Conservation (phyloP, 169 alveolate species). For the Plasmodium fragile region DNA sequence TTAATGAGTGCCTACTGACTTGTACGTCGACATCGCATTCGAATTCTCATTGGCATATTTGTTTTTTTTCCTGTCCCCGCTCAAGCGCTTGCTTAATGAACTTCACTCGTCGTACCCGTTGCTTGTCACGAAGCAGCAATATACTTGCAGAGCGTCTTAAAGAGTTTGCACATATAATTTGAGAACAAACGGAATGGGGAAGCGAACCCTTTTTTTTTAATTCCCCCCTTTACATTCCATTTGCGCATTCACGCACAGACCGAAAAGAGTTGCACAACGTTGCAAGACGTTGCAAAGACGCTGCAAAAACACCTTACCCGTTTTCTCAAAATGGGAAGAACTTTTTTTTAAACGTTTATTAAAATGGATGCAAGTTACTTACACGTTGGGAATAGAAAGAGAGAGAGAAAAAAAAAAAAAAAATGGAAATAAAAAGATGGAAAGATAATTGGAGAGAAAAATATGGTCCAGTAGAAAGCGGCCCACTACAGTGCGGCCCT, state of each 20-base stretch:
- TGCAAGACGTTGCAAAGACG: neutral
- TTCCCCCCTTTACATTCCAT: too few species aligned
- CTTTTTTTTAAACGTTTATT: neutral
- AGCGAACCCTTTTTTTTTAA: neutral
- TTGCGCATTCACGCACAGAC: neutral
- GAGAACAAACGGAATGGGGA: neutral
- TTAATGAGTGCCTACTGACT: neutral
- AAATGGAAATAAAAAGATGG: neutral
- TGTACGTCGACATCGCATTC: neutral
- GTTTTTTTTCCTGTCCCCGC: neutral
- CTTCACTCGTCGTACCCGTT: neutral
- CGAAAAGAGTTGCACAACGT: neutral
- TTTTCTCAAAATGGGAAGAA: neutral
- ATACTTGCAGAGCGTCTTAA: neutral
- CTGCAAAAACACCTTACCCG: neutral
- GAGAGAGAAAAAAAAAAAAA: neutral
- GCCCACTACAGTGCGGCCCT: neutral
- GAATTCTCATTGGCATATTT: neutral
- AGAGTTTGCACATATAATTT: neutral
- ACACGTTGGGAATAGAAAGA: neutral
- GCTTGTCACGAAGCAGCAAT: neutral
- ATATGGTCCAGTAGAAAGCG: neutral
- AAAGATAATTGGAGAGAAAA: neutral
- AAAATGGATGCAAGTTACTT: neutral
- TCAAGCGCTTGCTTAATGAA: neutral